Percentiles rank a stretch among this genome's conserved stretches.
Conservation (phyloP, 805 yeast genomes). For the Pichia californica region DNA sequence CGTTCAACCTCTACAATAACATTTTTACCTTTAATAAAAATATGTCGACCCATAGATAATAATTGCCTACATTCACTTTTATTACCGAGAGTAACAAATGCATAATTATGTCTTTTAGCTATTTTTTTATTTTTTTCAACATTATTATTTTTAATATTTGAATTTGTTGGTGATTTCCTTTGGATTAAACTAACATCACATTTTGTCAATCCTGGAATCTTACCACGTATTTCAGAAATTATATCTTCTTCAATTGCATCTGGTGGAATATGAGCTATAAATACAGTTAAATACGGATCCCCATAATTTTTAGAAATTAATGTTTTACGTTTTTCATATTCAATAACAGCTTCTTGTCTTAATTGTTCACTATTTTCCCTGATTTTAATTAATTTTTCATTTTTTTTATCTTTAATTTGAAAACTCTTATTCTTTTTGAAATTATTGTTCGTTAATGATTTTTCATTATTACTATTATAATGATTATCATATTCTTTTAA, state of each 20-base stretch:
- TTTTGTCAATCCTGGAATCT: slow-evolving; percentile 49
- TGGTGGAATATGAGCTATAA: slow-evolving; percentile 69
- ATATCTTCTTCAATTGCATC: slow-evolving; percentile 58
- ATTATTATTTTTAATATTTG: too few relatives aligned
- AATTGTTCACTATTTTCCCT: neutral
- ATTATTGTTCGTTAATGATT: too few relatives aligned
- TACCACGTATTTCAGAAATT: slow-evolving; percentile 60
- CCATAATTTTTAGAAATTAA: slow-evolving; percentile 25
- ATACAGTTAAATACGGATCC: slow-evolving; percentile 75
- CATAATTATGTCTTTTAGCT: neutral
- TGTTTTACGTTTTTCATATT: neutral
- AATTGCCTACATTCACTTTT: slow-evolving; percentile 29
- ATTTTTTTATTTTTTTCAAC: too few relatives aligned
- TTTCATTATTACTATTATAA: neutral
- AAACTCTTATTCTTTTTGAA: neutral
- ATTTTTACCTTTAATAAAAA: slow-evolving; percentile 42
- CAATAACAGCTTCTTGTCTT: slow-evolving; percentile 1
- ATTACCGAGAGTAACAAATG: neutral
- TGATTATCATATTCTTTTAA: neutral
- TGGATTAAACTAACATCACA: neutral
- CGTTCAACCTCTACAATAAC: slow-evolving; percentile 69
- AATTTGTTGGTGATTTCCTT: too few relatives aligned
- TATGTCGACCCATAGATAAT: neutral
- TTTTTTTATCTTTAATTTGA: neutral
- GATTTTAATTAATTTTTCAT: neutral